Evolutionary conservation across 116 monocot genomes (phyloP), one percentile per base, ranked within the genome.

Genomic region (Zostera marina): DNA sequence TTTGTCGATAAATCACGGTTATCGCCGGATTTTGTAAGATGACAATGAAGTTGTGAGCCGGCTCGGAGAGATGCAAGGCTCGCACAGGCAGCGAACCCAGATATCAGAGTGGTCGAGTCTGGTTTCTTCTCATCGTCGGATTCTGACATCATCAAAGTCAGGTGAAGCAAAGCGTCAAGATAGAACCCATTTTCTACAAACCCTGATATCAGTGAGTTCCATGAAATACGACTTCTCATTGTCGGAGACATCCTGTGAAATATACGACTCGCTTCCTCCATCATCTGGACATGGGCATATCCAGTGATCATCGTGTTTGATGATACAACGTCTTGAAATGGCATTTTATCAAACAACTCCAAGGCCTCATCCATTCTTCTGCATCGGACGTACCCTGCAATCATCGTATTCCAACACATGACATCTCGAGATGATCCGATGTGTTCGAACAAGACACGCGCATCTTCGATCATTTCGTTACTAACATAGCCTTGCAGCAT

Each of bases 401-500:
- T 75, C 80, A 85, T 85, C 1, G 77, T 67, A 16, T 80, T 85
- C 85, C 85, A 85, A 62, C 80, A 79, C 4, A 77, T 64, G 40
- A 59, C 17, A 57, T 80, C 80, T 39, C 45, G 66, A 20, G 47
- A 32, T 5, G 32, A 12, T 7, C 8, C 52, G 6, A 77, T 80
- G 41, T 58, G 17, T 1, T 70, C 62, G 42, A 85, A 85, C 9
- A 85, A 41, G 14, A 42, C 19, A n/a, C 43, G 58, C 20, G 76
- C 83, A 53, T 79, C 73, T 26, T 70, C 73, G 70, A 79, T 73
- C 24, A 44, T 64, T 70, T 67, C 67, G 21, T 53, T 58, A 58
- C 68, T 70, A n/a, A 68, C 67, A 66, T 76, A 84, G 15, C 83
- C 79, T 25, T 65, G 49, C 2, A 84, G 70, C 67, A 84, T 38